These are phyloP conservation scores for Scheffersomyces segobiensis DNA, from an alignment of 1,139 yeast genomes.

Conservation along the genomic window DNA sequence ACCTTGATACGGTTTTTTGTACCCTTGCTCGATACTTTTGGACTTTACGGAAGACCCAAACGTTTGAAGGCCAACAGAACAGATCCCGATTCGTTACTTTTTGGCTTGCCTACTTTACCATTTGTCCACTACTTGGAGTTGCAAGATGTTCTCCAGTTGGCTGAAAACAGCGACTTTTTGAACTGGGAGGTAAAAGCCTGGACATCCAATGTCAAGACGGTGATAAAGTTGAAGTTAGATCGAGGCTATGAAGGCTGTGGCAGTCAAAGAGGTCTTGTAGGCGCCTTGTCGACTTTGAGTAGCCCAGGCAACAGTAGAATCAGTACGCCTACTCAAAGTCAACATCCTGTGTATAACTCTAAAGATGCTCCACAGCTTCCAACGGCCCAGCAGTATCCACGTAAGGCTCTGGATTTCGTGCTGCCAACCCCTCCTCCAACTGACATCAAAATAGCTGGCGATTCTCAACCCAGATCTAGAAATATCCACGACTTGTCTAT, in stretches of 20 bases:
- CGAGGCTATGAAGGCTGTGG: slow-evolving; percentile 89
- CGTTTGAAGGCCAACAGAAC: slow-evolving; percentile 84
- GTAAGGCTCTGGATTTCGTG: slow-evolving; percentile 1
- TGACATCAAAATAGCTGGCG: background rate
- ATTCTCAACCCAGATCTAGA: background rate
- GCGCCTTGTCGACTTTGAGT: slow-evolving; percentile 54
- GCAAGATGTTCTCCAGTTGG: slow-evolving; percentile 25
- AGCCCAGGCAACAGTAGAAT: background rate
- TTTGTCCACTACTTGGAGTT: slow-evolving; percentile 72
- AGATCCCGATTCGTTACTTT: slow-evolving; percentile 75
- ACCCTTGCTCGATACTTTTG: slow-evolving; percentile 84
- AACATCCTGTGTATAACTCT: background rate
- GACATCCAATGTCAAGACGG: slow-evolving; percentile 61
- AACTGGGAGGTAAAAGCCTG: slow-evolving; percentile 72
- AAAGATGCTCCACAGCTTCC: background rate
- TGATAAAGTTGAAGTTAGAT: slow-evolving; percentile 63
- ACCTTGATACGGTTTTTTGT: slow-evolving; percentile 85
- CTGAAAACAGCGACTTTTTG: slow-evolving; percentile 12
- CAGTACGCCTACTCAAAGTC: background rate
- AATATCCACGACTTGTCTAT: slow-evolving; percentile 15
- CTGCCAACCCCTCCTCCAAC: slow-evolving; percentile 1
- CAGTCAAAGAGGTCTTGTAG: slow-evolving; percentile 58
- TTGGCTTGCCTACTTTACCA: slow-evolving; percentile 91
- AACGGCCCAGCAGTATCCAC: slow-evolving; percentile 5
- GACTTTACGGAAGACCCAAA: slow-evolving; percentile 87